Evolutionary conservation across 176 grass and related monocot species (phyloP).

Genomic region (Echinochloa phyllopogon): DNA sequence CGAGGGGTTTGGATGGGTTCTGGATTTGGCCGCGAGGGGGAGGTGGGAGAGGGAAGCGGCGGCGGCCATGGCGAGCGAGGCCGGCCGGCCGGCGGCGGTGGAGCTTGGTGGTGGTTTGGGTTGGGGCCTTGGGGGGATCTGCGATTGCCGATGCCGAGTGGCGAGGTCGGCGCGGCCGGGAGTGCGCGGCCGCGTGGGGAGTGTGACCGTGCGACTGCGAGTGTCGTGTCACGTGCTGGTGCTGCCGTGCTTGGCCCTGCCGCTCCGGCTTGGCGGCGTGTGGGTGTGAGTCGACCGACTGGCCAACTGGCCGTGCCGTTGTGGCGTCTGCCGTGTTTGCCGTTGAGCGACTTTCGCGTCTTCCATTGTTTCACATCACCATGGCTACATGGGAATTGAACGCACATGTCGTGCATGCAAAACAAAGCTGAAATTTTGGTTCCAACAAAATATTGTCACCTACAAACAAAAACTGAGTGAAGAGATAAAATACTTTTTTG

Average conservation of each 20-base stretch:
- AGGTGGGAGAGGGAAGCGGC: conserved; percentile 39
- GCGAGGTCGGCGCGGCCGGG: not conserved
- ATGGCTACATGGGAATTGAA: no score
- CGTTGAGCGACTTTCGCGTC: no score
- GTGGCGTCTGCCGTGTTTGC: no score
- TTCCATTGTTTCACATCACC: no score
- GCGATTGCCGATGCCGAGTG: conserved; percentile 30
- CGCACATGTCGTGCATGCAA: no score
- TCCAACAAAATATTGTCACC: no score
- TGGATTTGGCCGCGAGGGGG: conserved; percentile 30
- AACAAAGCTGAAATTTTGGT: no score
- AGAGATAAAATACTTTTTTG: no score
- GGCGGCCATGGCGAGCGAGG: conserved; percentile 47
- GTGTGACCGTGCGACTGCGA: not conserved
- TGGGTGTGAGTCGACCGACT: no score
- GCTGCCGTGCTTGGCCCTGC: no score
- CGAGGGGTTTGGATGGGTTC: conserved; percentile 16
- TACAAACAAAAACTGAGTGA: no score
- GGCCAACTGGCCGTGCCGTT: no score
- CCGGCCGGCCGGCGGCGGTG: conserved; percentile 28
- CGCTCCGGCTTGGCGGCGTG: not conserved
- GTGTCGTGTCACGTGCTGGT: conserved; percentile 8
- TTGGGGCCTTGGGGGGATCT: conserved; percentile 29
- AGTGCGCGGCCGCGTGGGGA: not conserved
- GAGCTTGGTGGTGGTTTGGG: conserved; percentile 37